These are phyloP conservation scores for Prunus persica DNA, from an alignment of 306 rosid species.

Conservation along the genomic window Prunus_persica_NCBIv2 NC_034011.1:25512501-25513000, in stretches of 20 bases:
- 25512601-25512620: slow-evolving; percentile 42
- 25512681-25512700: slow-evolving; percentile 35
- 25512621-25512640: slow-evolving; percentile 26
- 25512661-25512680: slow-evolving; percentile 37
- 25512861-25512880: neutral
- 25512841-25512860: neutral
- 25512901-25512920: neutral
- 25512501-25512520: slow-evolving; percentile 21
- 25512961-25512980: neutral
- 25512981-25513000: neutral
- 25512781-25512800: slow-evolving; percentile 1
- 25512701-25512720: slow-evolving; percentile 27
- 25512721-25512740: slow-evolving; percentile 40
- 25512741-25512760: slow-evolving; percentile 28
- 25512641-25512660: slow-evolving; percentile 4
- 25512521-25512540: slow-evolving; percentile 48
- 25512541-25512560: slow-evolving; percentile 30
- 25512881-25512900: slow-evolving; percentile 5
- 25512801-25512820: neutral
- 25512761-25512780: slow-evolving; percentile 8
- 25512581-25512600: slow-evolving; percentile 18
- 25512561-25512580: slow-evolving; percentile 26
- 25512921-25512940: neutral
- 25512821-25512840: neutral
- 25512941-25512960: neutral